Evolutionary conservation across 2,329 filamentous ascomycete genomes (phyloP), one percentile per base, ranked within the genome.

Genomic region (Curvularia sp.): DNA sequence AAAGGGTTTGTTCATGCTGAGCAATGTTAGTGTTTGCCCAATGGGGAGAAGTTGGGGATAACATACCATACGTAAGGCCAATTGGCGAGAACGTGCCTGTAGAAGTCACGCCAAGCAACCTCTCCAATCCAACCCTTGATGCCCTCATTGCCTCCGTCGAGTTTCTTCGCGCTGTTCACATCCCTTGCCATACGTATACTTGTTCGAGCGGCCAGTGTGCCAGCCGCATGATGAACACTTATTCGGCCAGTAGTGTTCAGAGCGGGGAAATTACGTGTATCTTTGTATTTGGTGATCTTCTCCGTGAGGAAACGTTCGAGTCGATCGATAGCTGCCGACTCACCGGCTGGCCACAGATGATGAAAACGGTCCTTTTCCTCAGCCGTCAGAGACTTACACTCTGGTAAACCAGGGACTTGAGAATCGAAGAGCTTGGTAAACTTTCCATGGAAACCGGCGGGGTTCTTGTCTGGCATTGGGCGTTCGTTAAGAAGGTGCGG

Each of bases 11-110:
- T 87, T 86, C 89, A 91, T 91, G 72, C 86, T 77, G 53, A 10
- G 1, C 3, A n/a, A 7, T 49, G 32, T 60, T 49, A 58, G 50
- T 13, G 15, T 27, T 9, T 27, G 1, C 1, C 2, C 36, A 4
- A 1, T n/a, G 13, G 21, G 15, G 9, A 9, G 5, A 13, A 39
- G 25, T n/a, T 13, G 12, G 18, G 8, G 8, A 36, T 9, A 15
- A 75, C 83, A 71, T 77, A 87, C 87, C 88, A 92, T 6, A 93
- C 82, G 68, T 93, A 93, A 0, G 93, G 93, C 91, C 92, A 96
- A 59, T 93, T 81, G 0, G 88, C 90, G 5, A 97, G 79, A 3
- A 97, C 90, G 73, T 84, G 82, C 1, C 81, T 70, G 67, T 84
- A 84, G 43, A 83, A 80, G 55, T 84, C 82, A 0, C 81, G 74